Base-by-base conservation (phyloP, 2,329 filamentous ascomycete species). In the Grosmannia huntii region DNA sequence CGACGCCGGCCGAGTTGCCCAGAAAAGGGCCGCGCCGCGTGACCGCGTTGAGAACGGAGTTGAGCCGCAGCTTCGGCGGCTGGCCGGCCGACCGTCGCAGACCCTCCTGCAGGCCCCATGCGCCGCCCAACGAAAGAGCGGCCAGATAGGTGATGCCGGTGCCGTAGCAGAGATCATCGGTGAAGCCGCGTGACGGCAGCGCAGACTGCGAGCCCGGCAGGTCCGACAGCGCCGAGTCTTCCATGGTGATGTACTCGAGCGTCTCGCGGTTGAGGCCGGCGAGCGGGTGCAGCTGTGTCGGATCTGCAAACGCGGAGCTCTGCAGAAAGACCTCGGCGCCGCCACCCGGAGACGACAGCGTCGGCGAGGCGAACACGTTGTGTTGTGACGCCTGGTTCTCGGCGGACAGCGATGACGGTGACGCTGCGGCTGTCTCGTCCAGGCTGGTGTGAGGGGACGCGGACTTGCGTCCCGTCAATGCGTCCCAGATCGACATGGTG, bases 161-260 rank as follows among this genome's bases (percentile, higher is more conserved):
- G 68, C 95, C 94, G 72, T 99, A 99, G 75, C 94, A 97, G 60
- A 99, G 83, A 72, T 99, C 94, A 70, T 99, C 94, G 61, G 91
- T 95, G 84, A 95, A 99, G 70, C 94, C 94, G 71, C 94, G 86
- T 59, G 91, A 96, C 50, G 95, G 94, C 57, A 99, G 82, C 57
- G 91, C 87, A 50, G 92, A 95, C 70, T 89, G 87, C 60, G 85
- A 81, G 68, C 90, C 91, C 54, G 91, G 90, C 23, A 95, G 81
- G 67, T 95, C 85, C 62, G 90, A 90, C 60, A 96, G 83, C 31
- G 86, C 83, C 55, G 90, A 89, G 70, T 99, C 95, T 74, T 99
- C 94, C 68, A 99, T 85, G 28, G 87, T 86, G 64, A 99, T 82
- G 73, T 99, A 99, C 72, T 99, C 94, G 67, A 99, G 85, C 0